These are phyloP conservation scores for Panaeolus papilionaceus DNA, from an alignment of 768 basidiomycete species.

Conservation along the genomic window DNA sequence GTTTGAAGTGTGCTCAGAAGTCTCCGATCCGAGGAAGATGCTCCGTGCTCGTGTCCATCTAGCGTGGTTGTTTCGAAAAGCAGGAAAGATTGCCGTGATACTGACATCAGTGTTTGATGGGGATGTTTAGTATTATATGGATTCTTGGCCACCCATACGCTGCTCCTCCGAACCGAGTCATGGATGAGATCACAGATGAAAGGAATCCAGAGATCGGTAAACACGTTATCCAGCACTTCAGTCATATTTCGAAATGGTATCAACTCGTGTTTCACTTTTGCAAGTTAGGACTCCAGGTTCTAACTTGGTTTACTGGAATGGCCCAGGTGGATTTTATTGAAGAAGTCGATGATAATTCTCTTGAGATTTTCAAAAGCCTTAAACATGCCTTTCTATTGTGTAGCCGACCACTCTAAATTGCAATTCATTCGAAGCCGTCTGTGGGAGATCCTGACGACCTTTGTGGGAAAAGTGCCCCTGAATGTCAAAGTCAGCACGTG, in stretches of 20 bases:
- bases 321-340: too few relatives aligned
- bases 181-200: background rate
- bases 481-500: background rate
- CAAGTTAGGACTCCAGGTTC: too few relatives aligned
- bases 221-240: too few relatives aligned
- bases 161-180: background rate
- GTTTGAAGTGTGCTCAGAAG: background rate
- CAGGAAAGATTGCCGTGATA: background rate
- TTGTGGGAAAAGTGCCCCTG: conserved; percentile 11
- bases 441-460: background rate
- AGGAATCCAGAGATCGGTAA: too few relatives aligned
- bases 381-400: background rate
- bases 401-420: background rate
- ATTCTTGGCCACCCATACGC: background rate
- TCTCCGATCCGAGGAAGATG: background rate
- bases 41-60: background rate
- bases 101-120: too few relatives aligned
- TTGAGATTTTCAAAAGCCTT: background rate
- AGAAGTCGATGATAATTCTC: background rate
- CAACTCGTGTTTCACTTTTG: too few relatives aligned
- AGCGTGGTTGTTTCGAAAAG: background rate
- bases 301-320: too few relatives aligned
- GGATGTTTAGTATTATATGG: background rate
- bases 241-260: too few relatives aligned
- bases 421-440: background rate